A percentile compares a stretch with the other conserved stretches of the same genome.
phyloP scores from a whole-genome alignment of 2,329 filamentous ascomycete species.

The Curvularia verruculosa region DNA sequence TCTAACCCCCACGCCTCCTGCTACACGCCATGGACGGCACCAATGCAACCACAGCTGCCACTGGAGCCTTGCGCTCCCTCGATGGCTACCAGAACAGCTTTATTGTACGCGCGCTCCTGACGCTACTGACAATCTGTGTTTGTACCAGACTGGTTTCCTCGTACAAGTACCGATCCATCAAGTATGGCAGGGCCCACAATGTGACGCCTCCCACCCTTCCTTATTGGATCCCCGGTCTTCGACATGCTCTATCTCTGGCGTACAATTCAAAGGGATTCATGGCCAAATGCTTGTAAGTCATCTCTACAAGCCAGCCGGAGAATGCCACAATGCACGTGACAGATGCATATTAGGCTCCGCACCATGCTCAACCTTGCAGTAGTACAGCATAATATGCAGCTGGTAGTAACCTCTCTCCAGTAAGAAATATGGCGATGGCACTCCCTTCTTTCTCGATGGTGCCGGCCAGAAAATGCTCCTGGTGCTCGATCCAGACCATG shows the following conservation, averaged over 20 bases:
- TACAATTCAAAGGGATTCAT: conserved; percentile 18
- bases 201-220: conserved; percentile 25
- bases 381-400: background rate
- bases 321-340: background rate
- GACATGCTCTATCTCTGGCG: conserved; percentile 24
- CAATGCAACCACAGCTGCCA: conserved; percentile 1
- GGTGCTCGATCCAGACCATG: conserved; percentile 20
- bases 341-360: too few species aligned
- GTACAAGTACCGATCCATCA: conserved; percentile 17
- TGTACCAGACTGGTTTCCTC: conserved; percentile 23
- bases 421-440: conserved; percentile 21
- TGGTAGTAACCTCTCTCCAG: conserved; percentile 1
- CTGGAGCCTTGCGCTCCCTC: background rate
- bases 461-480: conserved; percentile 26
- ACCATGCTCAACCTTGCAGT: too few species aligned
- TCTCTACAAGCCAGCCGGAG: background rate
- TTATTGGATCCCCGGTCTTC: conserved; percentile 27
- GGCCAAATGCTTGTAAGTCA: conserved; percentile 22
- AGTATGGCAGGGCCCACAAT: conserved; percentile 10
- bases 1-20: background rate
- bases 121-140: conserved; percentile 12
- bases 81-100: conserved; percentile 2
- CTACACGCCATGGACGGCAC: conserved; percentile 3
- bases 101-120: conserved; percentile 11
- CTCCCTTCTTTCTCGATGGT: conserved; percentile 25